Base-by-base conservation (phyloP, 2,329 filamentous ascomycete species). In the Chaetomiaceae sp. region DNA sequence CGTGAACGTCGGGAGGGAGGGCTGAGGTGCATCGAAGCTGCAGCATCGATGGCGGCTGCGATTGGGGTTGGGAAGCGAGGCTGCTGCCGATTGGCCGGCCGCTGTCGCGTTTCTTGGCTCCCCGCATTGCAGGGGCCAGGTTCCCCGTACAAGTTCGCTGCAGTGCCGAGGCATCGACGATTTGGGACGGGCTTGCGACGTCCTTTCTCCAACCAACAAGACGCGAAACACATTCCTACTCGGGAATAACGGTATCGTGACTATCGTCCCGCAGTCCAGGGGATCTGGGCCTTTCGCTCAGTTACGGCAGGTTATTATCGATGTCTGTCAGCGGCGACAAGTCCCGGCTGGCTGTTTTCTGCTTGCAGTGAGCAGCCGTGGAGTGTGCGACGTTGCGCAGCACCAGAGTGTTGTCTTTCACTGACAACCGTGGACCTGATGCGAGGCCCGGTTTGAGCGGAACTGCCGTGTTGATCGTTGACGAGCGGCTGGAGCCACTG, bases 91-190 rank as follows among this genome's bases (percentile, higher is more conserved):
- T 55, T 55, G 53, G 53, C 19, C 23, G 1, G 40, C 15, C 8
- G 15, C 11, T 15, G 7, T 22, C 7, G 29, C 1, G 20, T 14
- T 9, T n/a, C 40, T 34, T 46, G 33, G 27, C 48, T 38, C 54
- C 54, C 49, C 49, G 57, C 57, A 51, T 40, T 37, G 25, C 50
- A 51, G 34, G 50, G 56, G 47, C 44, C 36, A 47, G 51, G 39
- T 56, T 56, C 54, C 51, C 54, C 53, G 38, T 44, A 49, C 9
- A n/a, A 29, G 14, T 29, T 23, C 19, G 15, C 25, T 27, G 27
- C 39, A 45, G 47, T 56, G 42, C 54, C 54, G 55, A 58, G 55
- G 55, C 51, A 51, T 27, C 33, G 38, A 40, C 27, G 40, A 47
- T 47, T 49, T 39, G 9, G 47, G 53, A 40, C n/a, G 17, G 4